phyloP scores from a whole-genome alignment of 345 rosid genomes.

The Mangifera indica region DNA sequence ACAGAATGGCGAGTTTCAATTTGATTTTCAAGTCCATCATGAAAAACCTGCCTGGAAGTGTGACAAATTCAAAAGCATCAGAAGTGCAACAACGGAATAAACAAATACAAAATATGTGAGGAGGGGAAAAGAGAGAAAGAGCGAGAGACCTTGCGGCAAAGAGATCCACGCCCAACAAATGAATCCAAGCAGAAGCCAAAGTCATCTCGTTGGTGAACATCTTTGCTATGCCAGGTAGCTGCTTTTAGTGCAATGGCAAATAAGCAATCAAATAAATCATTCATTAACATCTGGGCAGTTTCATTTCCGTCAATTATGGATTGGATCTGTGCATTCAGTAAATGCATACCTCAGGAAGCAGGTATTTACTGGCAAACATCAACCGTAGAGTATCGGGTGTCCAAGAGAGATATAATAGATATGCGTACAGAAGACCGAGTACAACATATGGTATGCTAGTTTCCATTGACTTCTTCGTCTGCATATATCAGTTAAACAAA shows the following conservation, averaged over 20 bases:
- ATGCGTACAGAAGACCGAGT: constrained; percentile 72
- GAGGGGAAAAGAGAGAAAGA: background rate
- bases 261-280: background rate
- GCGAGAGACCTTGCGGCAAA: constrained; percentile 77
- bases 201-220: constrained; percentile 87
- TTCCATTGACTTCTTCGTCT: constrained; percentile 80
- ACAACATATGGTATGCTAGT: constrained; percentile 60
- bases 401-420: constrained; percentile 84
- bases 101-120: background rate
- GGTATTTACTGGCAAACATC: constrained; percentile 76
- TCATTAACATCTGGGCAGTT: background rate
- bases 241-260: constrained; percentile 11
- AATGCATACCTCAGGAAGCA: constrained; percentile 73
- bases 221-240: constrained; percentile 83
- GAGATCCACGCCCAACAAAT: constrained; percentile 78
- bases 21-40: constrained; percentile 68
- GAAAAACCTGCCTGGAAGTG: constrained; percentile 70
- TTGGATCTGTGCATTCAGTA: background rate
- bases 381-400: constrained; percentile 65
- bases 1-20: constrained; percentile 90
- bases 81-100: background rate
- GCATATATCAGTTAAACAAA: constrained; percentile 21
- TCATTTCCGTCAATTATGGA: background rate
- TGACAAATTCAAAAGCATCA: constrained; percentile 9
- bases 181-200: constrained; percentile 96